Percentiles rank a stretch among this genome's conserved stretches.
Conservation (phyloP, 2,329 filamentous ascomycete species). For the Sporothrix inflata region DNA sequence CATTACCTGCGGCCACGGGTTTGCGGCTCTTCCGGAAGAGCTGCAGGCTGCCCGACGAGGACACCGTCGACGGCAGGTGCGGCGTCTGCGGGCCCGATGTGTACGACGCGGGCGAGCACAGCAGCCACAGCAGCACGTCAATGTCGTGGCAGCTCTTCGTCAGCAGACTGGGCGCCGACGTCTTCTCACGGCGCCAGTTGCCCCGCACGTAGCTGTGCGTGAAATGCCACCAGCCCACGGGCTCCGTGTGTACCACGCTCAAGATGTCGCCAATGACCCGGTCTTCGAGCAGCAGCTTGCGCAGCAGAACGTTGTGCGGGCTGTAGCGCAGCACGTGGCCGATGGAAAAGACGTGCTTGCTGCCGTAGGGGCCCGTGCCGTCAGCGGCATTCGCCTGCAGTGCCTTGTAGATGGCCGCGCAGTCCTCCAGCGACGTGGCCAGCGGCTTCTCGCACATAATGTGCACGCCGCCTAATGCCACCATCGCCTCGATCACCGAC, state of each 20-base stretch:
- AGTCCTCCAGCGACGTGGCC: slow-evolving; percentile 77
- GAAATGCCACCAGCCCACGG: slow-evolving; percentile 96
- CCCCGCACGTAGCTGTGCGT: slow-evolving; percentile 87
- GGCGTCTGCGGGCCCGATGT: slow-evolving; percentile 50
- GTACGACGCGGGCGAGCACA: slow-evolving; percentile 69
- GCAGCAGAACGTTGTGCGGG: slow-evolving; percentile 85
- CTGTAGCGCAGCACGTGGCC: slow-evolving; percentile 94
- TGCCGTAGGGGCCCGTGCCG: slow-evolving; percentile 31
- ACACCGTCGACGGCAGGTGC: slow-evolving; percentile 76
- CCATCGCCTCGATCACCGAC: slow-evolving; percentile 75
- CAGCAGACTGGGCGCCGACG: slow-evolving; percentile 77
- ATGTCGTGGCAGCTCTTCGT: slow-evolving; percentile 98
- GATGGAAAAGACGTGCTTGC: slow-evolving; percentile 71
- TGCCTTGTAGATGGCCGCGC: slow-evolving; percentile 71
- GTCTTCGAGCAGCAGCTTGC: slow-evolving; percentile 75
- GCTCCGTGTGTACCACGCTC: slow-evolving; percentile 88
- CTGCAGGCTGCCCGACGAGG: slow-evolving; percentile 74
- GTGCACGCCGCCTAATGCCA: slow-evolving; percentile 69
- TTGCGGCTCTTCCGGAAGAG: slow-evolving; percentile 79
- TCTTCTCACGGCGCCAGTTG: slow-evolving; percentile 86
- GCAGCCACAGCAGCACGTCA: slow-evolving; percentile 87
- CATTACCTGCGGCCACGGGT: slow-evolving; percentile 70
- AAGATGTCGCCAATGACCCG: slow-evolving; percentile 80
- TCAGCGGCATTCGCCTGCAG: slow-evolving; percentile 47
- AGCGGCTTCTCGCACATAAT: slow-evolving; percentile 96